Conservation (phyloP, 2,329 filamentous ascomycete genomes). For the Botrytis medusae region DNA sequence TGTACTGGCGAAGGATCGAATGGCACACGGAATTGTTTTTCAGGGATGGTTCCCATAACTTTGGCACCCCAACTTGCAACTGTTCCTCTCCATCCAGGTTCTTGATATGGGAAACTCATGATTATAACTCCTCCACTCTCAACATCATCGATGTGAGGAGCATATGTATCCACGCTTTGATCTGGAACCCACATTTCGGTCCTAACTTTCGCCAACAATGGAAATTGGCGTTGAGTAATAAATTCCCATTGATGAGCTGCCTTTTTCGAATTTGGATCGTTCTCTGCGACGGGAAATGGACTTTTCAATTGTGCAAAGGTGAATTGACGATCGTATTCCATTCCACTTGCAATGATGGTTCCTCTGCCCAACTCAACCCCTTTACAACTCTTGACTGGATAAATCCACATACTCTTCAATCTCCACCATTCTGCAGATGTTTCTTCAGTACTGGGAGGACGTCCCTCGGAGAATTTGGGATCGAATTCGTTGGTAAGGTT, state of each 20-base stretch:
- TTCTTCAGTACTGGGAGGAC: constrained; percentile 40
- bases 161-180: constrained; percentile 52
- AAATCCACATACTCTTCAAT: constrained; percentile 72
- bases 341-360: constrained; percentile 64
- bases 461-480: constrained; percentile 47
- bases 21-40: constrained; percentile 66
- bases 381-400: constrained; percentile 80
- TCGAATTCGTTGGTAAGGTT: constrained; percentile 59
- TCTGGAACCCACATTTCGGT: constrained; percentile 71
- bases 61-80: constrained; percentile 51
- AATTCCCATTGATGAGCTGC: constrained; percentile 62
- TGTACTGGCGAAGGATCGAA: constrained; percentile 59
- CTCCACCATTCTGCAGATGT: constrained; percentile 44
- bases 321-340: constrained; percentile 80
- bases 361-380: constrained; percentile 70
- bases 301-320: constrained; percentile 70
- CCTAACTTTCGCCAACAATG: constrained; percentile 68
- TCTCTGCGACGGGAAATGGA: constrained; percentile 46
- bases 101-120: constrained; percentile 63
- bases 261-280: constrained; percentile 42
- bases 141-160: constrained; percentile 48
- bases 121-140: constrained; percentile 61
- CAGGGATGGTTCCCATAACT: constrained; percentile 52
- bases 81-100: constrained; percentile 49
- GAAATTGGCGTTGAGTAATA: constrained; percentile 67